phyloP scores from a whole-genome alignment of 2,329 filamentous ascomycete species.

The Elsinoe ampelina region DNA sequence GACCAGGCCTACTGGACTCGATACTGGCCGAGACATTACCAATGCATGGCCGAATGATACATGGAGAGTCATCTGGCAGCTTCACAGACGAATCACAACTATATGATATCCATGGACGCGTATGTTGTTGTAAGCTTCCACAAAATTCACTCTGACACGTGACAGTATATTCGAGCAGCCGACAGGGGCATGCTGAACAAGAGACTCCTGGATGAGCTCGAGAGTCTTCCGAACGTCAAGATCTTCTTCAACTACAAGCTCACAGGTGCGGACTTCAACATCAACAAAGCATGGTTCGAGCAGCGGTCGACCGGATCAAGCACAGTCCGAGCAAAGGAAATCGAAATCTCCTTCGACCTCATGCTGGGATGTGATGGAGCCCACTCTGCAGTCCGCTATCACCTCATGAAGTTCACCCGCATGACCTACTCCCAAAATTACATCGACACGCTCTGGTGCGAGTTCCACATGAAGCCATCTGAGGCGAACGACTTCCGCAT shows the following conservation, averaged over 20 bases:
- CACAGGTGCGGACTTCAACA: slow-evolving; percentile 74
- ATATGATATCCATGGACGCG: slow-evolving; percentile 82
- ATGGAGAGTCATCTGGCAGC: slow-evolving; percentile 57
- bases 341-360: slow-evolving; percentile 80
- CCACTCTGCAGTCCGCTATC: slow-evolving; percentile 81
- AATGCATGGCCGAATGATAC: slow-evolving; percentile 96
- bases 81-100: slow-evolving; percentile 72
- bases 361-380: slow-evolving; percentile 93
- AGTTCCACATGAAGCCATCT: slow-evolving; percentile 61
- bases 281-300: slow-evolving; percentile 82
- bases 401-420: slow-evolving; percentile 88
- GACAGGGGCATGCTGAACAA: slow-evolving; percentile 80
- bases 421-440: slow-evolving; percentile 93
- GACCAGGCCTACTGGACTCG: slow-evolving; percentile 58
- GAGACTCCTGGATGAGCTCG: slow-evolving; percentile 71
- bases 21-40: slow-evolving; percentile 74
- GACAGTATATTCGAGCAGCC: slow-evolving; percentile 70
- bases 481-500: slow-evolving; percentile 57
- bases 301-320: slow-evolving; percentile 25
- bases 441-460: slow-evolving; percentile 95
- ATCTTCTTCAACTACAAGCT: slow-evolving; percentile 92
- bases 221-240: slow-evolving; percentile 77
- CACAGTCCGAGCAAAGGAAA: slow-evolving; percentile 42
- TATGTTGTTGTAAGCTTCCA: slow-evolving; percentile 34
- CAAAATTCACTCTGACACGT: not conserved